A percentile compares a stretch with the other conserved stretches of the same genome.
These are phyloP conservation scores for Phytophthora litchii DNA, from an alignment of 352 stramenopile species.

Conservation along the genomic window DNA sequence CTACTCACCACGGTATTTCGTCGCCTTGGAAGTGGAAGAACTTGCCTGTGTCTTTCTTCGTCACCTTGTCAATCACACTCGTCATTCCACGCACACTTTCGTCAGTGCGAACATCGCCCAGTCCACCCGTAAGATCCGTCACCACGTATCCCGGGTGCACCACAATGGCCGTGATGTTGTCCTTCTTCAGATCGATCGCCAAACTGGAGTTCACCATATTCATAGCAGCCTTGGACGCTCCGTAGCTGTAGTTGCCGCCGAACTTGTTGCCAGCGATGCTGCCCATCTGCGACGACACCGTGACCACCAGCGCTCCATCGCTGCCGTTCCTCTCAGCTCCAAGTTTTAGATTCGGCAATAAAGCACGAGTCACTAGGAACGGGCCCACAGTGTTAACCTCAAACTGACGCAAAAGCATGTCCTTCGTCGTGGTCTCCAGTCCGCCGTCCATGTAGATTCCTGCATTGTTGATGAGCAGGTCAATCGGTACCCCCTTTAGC, in stretches of 20 bases:
- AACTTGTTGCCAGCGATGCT: conserved; percentile 43
- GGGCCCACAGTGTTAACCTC: conserved; percentile 64
- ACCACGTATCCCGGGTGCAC: conserved; percentile 59
- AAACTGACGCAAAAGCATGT: conserved; percentile 57
- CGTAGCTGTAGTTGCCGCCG: conserved; percentile 64
- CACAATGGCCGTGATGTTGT: conserved; percentile 49
- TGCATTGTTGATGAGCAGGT: conserved; percentile 72
- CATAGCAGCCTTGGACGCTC: conserved; percentile 67
- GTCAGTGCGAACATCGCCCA: conserved; percentile 32
- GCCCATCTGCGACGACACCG: conserved; percentile 35
- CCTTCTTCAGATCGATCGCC: conserved; percentile 43
- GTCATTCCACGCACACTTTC: conserved; percentile 44
- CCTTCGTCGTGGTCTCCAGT: conserved; percentile 42
- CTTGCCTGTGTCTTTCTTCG: conserved; percentile 46
- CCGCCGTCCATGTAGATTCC: conserved; percentile 37
- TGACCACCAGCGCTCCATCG: conserved; percentile 19
- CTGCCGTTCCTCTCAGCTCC: conserved; percentile 16
- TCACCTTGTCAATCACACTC: conserved; percentile 33
- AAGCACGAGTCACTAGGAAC: conserved; percentile 54
- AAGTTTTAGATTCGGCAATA: conserved; percentile 49
- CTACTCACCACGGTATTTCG: conserved; percentile 45
- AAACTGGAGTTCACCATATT: conserved; percentile 67
- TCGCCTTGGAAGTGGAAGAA: conserved; percentile 52
- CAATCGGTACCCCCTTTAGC: conserved; percentile 49
- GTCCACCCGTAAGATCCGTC: conserved; percentile 49